Evolutionary conservation across 306 rosid genomes (phyloP), one percentile per base, ranked within the genome.

Genomic region (Cicer judaicum): DNA sequence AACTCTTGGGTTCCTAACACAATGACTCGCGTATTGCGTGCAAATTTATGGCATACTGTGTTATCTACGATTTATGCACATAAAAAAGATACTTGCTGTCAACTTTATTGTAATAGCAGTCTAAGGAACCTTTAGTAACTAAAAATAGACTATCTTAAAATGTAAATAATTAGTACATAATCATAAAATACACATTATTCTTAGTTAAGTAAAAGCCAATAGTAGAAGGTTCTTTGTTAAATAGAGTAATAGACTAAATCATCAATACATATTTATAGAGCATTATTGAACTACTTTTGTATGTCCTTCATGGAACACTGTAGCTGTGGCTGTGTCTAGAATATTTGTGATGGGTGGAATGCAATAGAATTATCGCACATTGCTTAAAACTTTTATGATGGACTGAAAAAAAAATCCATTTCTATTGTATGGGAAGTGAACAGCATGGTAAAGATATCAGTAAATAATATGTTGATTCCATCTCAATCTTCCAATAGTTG

Each of bases 71-170:
- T 56, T 40, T 60, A 34, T 11, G 6, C 61, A 61, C 43, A 47
- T 15, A 24, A 24, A 59, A 46, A 68, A 41, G 8, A 53, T 19
- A 24, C 57, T 24, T 63, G 49, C 14, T 7, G 14, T 18, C 5
- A 3, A 52, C 6, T 50, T 77, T 62, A 38, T 63, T 12, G 68
- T 10, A 64, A 24, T 13, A 55, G 69, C 10, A 72, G 14, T 64
- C 50, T 42, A 64, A 18, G 7, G 29, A 56, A 38, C 40, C 39
- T 55, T 56, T 13, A 53, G n/a, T 5, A 18, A 53, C 36, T 34
- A 9, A 15, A 40, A 49, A 62, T 5, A 70, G 49, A 52, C 60
- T 62, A 50, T 53, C 59, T 11, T 42, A 14, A 42, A 12, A 52
- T n/a, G 8, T 12, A 71, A 34, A 29, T 44, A 40, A 15, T 34